A percentile compares a stretch with the other conserved stretches of the same genome.
These are phyloP conservation scores for Fusarium aywerte DNA, from an alignment of 2,329 filamentous ascomycete genomes.

Conservation along the genomic window DNA sequence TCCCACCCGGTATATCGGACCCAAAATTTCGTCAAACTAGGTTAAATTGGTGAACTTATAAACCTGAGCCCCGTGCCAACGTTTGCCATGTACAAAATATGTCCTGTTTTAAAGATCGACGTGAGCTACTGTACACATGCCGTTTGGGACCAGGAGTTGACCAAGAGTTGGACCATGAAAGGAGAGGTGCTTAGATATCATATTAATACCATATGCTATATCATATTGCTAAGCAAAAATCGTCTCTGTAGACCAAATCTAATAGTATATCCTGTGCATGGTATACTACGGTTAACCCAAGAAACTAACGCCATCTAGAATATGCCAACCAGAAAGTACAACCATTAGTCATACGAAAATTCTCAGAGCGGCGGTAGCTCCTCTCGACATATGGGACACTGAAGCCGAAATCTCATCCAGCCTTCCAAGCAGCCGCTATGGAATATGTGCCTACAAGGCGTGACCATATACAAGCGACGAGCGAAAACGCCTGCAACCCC, in stretches of 20 bases:
- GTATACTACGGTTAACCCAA: background rate
- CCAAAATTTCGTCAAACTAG: conserved; percentile 58
- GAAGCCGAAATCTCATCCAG: conserved; percentile 93
- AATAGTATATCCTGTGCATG: conserved; percentile 2
- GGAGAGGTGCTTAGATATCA: background rate
- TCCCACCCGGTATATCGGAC: conserved; percentile 60
- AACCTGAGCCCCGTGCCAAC: background rate
- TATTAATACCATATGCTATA: background rate
- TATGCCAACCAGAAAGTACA: background rate
- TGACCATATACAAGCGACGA: conserved; percentile 92
- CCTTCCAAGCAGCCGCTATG: conserved; percentile 91
- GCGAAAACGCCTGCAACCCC: conserved; percentile 77
- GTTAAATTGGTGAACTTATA: conserved; percentile 59
- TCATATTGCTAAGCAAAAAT: background rate
- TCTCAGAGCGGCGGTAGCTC: conserved; percentile 82
- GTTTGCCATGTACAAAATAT: background rate
- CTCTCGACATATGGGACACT: conserved; percentile 96
- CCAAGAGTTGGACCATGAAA: conserved; percentile 3
- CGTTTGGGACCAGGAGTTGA: conserved; percentile 6
- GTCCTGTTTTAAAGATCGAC: background rate
- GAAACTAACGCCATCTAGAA: background rate
- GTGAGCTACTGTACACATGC: background rate
- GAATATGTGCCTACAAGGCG: conserved; percentile 95
- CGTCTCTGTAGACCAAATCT: background rate
- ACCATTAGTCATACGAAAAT: background rate